phyloP scores from a whole-genome alignment of 2,329 filamentous ascomycete species.

The Monosporascus sp. region DNA sequence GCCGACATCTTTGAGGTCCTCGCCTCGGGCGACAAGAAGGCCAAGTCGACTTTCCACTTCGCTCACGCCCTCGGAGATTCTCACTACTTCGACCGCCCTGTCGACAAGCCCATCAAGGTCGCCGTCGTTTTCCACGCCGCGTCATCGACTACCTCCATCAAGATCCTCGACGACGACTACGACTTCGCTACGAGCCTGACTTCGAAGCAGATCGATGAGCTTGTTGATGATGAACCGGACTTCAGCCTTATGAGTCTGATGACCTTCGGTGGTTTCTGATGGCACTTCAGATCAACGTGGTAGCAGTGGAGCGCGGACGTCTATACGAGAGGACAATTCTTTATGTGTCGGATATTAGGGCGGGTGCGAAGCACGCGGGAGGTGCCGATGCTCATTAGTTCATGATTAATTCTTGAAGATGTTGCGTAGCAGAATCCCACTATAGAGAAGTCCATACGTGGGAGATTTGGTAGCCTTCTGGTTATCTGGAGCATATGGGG shows the following conservation, averaged over 20 bases:
- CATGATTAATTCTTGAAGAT: too few relatives aligned
- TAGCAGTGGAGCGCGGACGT: too few relatives aligned
- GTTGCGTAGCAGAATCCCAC: too few relatives aligned
- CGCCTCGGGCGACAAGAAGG: constrained; percentile 56
- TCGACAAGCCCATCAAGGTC: constrained; percentile 53
- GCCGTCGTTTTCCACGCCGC: constrained; percentile 56
- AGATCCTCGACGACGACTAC: constrained; percentile 39
- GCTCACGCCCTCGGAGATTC: constrained; percentile 60
- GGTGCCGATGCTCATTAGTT: too few relatives aligned
- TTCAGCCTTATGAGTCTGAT: constrained; percentile 23
- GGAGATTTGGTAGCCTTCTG: too few relatives aligned
- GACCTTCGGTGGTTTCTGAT: constrained; percentile 10
- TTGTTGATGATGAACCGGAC: constrained; percentile 21
- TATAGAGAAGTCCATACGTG: too few relatives aligned
- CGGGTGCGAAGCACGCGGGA: too few relatives aligned
- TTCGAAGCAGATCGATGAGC: constrained; percentile 30
- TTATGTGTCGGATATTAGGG: too few relatives aligned
- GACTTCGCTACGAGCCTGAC: constrained; percentile 37
- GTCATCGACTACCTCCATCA: constrained; percentile 50
- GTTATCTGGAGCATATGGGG: too few relatives aligned
- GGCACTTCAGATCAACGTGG: too few relatives aligned
- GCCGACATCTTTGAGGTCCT: constrained; percentile 73
- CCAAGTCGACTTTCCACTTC: constrained; percentile 67
- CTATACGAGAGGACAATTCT: too few relatives aligned
- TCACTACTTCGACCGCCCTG: constrained; percentile 68